phyloP scores from a whole-genome alignment of 2,329 filamentous ascomycete genomes.

The Mycocentrospora acerina region DNA sequence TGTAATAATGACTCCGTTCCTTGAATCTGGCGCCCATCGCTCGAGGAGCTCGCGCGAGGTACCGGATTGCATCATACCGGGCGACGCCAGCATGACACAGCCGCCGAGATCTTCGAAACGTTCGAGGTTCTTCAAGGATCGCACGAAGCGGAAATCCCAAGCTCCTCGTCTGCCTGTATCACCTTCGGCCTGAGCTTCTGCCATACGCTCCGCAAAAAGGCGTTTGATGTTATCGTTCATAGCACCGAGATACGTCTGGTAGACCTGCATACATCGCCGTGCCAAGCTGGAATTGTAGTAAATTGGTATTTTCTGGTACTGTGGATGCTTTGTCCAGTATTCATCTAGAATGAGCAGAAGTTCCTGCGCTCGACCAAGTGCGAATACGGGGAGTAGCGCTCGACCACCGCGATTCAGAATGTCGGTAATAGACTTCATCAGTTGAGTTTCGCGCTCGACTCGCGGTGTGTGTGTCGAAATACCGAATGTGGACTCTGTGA shows the following conservation, averaged over 20 bases:
- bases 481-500: conserved; percentile 96
- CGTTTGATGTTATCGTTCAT: conserved; percentile 99
- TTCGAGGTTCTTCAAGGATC: conserved; percentile 88
- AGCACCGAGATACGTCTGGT: conserved; percentile 95
- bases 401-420: conserved; percentile 90
- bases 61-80: conserved; percentile 97
- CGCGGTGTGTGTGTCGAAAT: conserved; percentile 92
- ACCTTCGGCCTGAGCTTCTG: conserved; percentile 79
- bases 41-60: conserved; percentile 91
- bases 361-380: conserved; percentile 90
- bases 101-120: conserved; percentile 94
- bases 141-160: conserved; percentile 96
- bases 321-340: conserved; percentile 88
- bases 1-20: conserved; percentile 98
- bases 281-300: conserved; percentile 97
- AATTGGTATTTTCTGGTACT: conserved; percentile 88
- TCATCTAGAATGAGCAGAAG: conserved; percentile 92
- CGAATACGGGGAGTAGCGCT: conserved; percentile 93
- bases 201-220: conserved; percentile 89
- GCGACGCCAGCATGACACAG: conserved; percentile 95
- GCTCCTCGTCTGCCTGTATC: conserved; percentile 76
- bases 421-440: conserved; percentile 93
- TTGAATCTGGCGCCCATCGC: conserved; percentile 91
- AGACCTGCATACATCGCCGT: conserved; percentile 96
- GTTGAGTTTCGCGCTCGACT: conserved; percentile 82